phyloP scores from a whole-genome alignment of 192 early-diverging fungal species.

The Backusella liffmaniae region DNA sequence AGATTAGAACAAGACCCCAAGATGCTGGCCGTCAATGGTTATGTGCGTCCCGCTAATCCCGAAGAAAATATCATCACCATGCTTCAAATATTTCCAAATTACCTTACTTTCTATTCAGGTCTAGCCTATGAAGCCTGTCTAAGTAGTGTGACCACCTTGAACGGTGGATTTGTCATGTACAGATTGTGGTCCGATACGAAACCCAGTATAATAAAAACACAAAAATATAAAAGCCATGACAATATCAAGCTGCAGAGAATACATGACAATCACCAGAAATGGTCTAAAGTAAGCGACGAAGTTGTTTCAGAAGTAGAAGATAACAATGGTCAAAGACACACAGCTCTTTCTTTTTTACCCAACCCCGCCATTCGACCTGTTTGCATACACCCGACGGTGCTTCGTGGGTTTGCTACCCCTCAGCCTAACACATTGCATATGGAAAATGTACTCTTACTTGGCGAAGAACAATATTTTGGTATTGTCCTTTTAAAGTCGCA shows the following conservation, averaged over 20 bases:
- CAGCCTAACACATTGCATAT: slow-evolving; percentile 35
- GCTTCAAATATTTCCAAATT: slow-evolving; percentile 70
- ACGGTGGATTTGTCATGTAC: slow-evolving; percentile 71
- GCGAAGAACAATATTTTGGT: slow-evolving; percentile 39
- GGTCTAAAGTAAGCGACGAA: slow-evolving; percentile 23
- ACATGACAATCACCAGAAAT: background rate
- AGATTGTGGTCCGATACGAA: slow-evolving; percentile 57
- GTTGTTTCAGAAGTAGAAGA: slow-evolving; percentile 10
- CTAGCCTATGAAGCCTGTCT: slow-evolving; percentile 67
- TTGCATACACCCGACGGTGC: slow-evolving; percentile 41
- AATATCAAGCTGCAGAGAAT: background rate
- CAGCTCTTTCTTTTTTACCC: slow-evolving; percentile 22
- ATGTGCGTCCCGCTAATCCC: slow-evolving; percentile 66
- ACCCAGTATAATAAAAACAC: slow-evolving; percentile 11
- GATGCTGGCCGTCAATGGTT: slow-evolving; percentile 63
- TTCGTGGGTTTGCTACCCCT: slow-evolving; percentile 28
- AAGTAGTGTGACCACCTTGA: slow-evolving; percentile 60
- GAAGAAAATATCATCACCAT: slow-evolving; percentile 59
- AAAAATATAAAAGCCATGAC: background rate
- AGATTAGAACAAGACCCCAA: slow-evolving; percentile 54
- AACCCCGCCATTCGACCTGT: slow-evolving; percentile 16
- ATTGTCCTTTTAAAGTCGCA: slow-evolving; percentile 35
- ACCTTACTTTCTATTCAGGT: slow-evolving; percentile 60
- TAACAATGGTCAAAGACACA: background rate
- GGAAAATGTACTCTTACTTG: slow-evolving; percentile 35